Conservation (phyloP, 768 basidiomycete species). For the Clitopilus passeckerianus region DNA sequence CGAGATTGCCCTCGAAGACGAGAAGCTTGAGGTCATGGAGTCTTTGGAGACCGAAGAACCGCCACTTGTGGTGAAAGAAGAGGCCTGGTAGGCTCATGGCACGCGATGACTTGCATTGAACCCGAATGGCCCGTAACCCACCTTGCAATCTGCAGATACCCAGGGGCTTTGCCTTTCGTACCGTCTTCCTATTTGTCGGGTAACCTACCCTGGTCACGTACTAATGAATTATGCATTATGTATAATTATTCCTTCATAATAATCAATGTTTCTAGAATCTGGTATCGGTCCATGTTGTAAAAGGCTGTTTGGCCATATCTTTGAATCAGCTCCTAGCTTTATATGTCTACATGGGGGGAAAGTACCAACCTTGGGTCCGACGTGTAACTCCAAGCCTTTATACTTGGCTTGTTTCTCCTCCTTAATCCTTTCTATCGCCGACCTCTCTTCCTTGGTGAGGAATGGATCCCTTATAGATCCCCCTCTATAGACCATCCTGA, state of each 20-base stretch:
- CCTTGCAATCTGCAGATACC: no score
- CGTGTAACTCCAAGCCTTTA: background rate
- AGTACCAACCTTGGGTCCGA: background rate
- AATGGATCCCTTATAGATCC: background rate
- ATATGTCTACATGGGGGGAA: no score
- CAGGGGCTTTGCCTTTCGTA: no score
- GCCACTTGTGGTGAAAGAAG: background rate
- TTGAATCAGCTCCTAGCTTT: no score
- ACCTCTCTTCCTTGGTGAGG: background rate
- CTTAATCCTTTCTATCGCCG: background rate
- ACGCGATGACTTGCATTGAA: background rate
- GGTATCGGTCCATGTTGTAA: background rate
- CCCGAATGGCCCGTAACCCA: no score
- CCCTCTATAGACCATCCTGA: background rate
- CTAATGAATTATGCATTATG: no score
- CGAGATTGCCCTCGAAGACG: constrained; percentile 26
- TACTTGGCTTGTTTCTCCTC: background rate
- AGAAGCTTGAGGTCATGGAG: constrained; percentile 4
- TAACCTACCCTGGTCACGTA: no score
- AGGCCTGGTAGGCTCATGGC: background rate
- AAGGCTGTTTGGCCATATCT: background rate
- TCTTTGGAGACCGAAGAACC: background rate
- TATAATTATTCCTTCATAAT: no score
- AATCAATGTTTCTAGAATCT: no score
- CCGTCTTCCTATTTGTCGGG: no score